A percentile compares a stretch with the other conserved stretches of the same genome.
phyloP scores from a whole-genome alignment of 2,329 filamentous ascomycete genomes.

The Fusarium liriodendri region DNA sequence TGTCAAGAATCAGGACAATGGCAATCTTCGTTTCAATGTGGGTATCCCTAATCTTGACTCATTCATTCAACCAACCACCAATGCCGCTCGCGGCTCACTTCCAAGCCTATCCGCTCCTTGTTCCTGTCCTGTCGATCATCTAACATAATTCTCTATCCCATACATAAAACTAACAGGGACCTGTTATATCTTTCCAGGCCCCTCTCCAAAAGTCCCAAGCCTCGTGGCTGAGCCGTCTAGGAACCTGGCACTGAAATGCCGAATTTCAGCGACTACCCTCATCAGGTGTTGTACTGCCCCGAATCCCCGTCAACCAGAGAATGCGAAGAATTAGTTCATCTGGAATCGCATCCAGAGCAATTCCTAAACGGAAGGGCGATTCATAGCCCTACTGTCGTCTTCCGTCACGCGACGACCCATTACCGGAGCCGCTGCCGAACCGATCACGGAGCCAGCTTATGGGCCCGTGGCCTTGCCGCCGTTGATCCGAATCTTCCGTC shows the following conservation, averaged over 20 bases:
- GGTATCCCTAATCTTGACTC: conserved; percentile 27
- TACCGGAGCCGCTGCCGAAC: conserved; percentile 48
- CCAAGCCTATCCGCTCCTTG: conserved; percentile 1
- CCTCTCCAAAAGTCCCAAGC: not conserved
- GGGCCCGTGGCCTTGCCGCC: conserved; percentile 49
- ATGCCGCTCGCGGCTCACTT: conserved; percentile 30
- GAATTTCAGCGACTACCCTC: not conserved
- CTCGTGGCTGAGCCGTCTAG: not conserved
- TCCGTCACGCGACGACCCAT: conserved; percentile 45
- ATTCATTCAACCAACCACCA: conserved; percentile 34
- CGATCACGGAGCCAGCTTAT: conserved; percentile 58
- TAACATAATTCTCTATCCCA: conserved; percentile 32
- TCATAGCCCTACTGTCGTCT: conserved; percentile 41
- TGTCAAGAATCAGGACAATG: not conserved
- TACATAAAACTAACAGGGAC: conserved; percentile 21
- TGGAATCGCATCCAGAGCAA: not conserved
- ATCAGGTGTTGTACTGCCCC: not conserved
- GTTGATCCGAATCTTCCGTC: conserved; percentile 44
- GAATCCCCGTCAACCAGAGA: conserved; percentile 2
- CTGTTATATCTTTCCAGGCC: not conserved
- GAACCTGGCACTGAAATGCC: not conserved
- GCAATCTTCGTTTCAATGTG: conserved; percentile 26
- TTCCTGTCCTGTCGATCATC: conserved; percentile 9
- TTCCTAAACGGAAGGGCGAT: conserved; percentile 17
- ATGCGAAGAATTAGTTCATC: conserved; percentile 2